A percentile compares a stretch with the other conserved stretches of the same genome.
These are phyloP conservation scores for Hypoxylon sp. DNA, from an alignment of 2,329 filamentous ascomycete species.

Conservation along the genomic window DNA sequence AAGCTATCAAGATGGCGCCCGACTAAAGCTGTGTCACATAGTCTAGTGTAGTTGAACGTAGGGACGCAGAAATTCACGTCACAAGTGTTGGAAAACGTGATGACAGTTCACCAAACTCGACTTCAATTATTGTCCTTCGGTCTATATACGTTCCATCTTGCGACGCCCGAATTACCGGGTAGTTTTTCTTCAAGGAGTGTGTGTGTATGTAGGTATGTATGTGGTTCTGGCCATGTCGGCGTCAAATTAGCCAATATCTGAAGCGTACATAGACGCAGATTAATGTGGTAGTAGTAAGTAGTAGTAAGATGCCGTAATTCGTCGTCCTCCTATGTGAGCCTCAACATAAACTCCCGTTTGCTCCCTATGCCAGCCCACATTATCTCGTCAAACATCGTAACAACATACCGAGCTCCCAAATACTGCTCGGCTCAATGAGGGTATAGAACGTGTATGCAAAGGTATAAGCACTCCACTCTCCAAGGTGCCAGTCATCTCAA, in stretches of 20 bases:
- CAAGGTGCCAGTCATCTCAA: slow-evolving; percentile 39
- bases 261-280: slow-evolving; percentile 39
- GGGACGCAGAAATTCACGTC: neutral
- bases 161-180: slow-evolving; percentile 30
- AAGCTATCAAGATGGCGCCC: slow-evolving; percentile 14
- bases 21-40: slow-evolving; percentile 13
- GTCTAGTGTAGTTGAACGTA: slow-evolving; percentile 2
- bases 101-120: slow-evolving; percentile 15
- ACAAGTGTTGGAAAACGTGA: slow-evolving; percentile 6
- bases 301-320: slow-evolving; percentile 16
- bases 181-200: slow-evolving; percentile 33
- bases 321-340: slow-evolving; percentile 31
- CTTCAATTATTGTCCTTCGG: slow-evolving; percentile 35
- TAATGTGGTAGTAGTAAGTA: slow-evolving; percentile 31
- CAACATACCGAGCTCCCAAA: slow-evolving; percentile 39
- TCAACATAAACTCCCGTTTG: slow-evolving; percentile 38
- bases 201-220: slow-evolving; percentile 10
- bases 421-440: slow-evolving; percentile 45
- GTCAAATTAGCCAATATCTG: slow-evolving; percentile 42
- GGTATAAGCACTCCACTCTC: slow-evolving; percentile 28
- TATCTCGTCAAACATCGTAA: slow-evolving; percentile 45
- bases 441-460: slow-evolving; percentile 48
- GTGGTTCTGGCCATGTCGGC: slow-evolving; percentile 35
- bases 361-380: slow-evolving; percentile 37
- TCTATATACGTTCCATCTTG: slow-evolving; percentile 39